Evolutionary conservation across 2,329 filamentous ascomycete species (phyloP).

Genomic region (Sporothrix pseudoabietina): DNA sequence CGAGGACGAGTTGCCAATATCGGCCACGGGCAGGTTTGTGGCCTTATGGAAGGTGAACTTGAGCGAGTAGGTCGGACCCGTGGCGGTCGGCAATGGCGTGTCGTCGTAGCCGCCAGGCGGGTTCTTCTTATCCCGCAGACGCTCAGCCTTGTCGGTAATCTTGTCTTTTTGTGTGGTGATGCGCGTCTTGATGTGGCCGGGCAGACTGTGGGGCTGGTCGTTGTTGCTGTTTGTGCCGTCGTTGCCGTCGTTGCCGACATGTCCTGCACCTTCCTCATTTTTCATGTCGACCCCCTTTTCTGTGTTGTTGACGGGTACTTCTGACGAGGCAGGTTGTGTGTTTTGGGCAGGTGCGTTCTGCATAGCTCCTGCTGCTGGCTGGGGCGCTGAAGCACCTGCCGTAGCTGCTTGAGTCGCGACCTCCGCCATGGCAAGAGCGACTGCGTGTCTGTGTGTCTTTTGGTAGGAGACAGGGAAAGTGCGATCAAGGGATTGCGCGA

Average conservation of each 20-base stretch:
- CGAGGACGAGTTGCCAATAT: slow-evolving; percentile 74
- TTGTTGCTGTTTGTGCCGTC: not conserved
- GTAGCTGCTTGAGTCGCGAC: not conserved
- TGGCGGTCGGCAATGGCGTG: slow-evolving; percentile 67
- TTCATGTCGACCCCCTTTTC: not conserved
- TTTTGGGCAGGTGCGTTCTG: not conserved
- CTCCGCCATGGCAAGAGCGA: slow-evolving; percentile 8
- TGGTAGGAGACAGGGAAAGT: not conserved
- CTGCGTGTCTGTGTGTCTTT: not conserved
- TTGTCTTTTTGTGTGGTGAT: slow-evolving; percentile 2
- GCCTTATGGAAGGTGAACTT: slow-evolving; percentile 84
- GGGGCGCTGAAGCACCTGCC: not conserved
- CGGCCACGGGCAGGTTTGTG: slow-evolving; percentile 77
- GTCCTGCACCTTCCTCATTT: not conserved
- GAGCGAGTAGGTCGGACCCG: slow-evolving; percentile 77
- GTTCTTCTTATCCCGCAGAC: not conserved
- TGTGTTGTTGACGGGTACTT: not conserved
- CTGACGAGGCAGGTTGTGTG: not conserved
- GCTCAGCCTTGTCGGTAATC: slow-evolving; percentile 12
- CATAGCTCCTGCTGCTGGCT: too few relatives aligned
- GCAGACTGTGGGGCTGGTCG: not conserved
- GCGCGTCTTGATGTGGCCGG: slow-evolving; percentile 21
- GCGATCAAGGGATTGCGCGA: not conserved
- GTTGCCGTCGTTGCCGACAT: not conserved
- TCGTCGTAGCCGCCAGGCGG: slow-evolving; percentile 35